Evolutionary conservation across 768 basidiomycete genomes (phyloP), one percentile per base, ranked within the genome.

Genomic region (Amanita inopinata): DNA sequence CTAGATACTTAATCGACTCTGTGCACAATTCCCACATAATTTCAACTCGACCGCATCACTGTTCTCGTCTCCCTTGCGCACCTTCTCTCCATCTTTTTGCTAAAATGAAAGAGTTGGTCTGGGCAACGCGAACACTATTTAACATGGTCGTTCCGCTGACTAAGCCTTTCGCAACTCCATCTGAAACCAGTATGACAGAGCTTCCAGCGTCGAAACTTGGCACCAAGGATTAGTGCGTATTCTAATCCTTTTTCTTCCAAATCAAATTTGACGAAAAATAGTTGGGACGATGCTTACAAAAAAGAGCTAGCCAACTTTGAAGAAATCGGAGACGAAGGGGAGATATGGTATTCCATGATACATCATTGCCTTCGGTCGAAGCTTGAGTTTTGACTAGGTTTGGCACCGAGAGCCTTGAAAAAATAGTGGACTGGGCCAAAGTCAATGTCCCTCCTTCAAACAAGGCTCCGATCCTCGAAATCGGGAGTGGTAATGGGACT

Each of bases 291-390:
- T 32, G 78, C 84, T 5, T 91, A 90, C 58, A 64, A 76, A 28
- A 66, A 70, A 31, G 88, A 91, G 53, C 60, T 89, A 23, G 57
- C 55, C 27, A 83, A 84, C 53, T 90, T 87, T 47, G 63, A 76
- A 22, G 88, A 87, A 38, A 75, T 78, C 22, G 80, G 83, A 14
- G 85, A 90, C 54, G 85, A 88, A 58, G 88, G 88, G 25, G 88
- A 91, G 59, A 67, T 87, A 18, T 91, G 88, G 88, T 86, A 48
- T 42, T 73, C 7, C 25, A 23, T 17, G 25, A 46, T 34, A n/a
- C 31, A 49, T 30, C 11, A 10, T 38, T 24, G 5, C 17, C 20
- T 45, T 38, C 17, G 34, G 37, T 32, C 12, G 15, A 30, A 31
- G 22, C 30, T 39, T 18, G n/a, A 22, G 20, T 17, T 28, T 25